Base-by-base conservation (phyloP, 768 basidiomycete genomes). In the Kwoniella sp. region DNA sequence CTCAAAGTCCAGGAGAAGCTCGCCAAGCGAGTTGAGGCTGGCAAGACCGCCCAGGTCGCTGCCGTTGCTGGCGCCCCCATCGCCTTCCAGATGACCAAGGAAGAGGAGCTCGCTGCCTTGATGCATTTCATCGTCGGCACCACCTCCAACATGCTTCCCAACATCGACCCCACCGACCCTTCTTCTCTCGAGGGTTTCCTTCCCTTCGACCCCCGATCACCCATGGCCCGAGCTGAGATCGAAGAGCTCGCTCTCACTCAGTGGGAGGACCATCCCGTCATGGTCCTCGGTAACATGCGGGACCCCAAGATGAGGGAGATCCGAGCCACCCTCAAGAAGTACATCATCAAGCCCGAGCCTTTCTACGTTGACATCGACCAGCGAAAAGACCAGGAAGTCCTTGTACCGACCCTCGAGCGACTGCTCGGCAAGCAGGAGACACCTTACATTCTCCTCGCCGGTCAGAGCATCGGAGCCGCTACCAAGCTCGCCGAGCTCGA, bases 321-420 rank as follows among this genome's bases (percentile, higher is more conserved):
- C 41, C 57, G 64, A 55, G 54, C 55, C 22, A 50, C 72, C 34
- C 54, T 75, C 22, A 48, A 62, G 2, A 62, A 30, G 29, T 75
- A 73, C 48, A 64, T 30, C 25, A 64, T 72, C 54, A 66, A 58
- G 29, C 73, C 73, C 23, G 62, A 65, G 28, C 69, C 71, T 17
- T 60, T 69, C 34, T 69, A 70, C 57, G 58, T 75, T 56, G 73
- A 75, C 58, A 58, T 75, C 53, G 73, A 75, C 61, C 73, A 75
- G 58, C 48, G 73, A 41, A 30, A n/a, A 15, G 73, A 75, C 47
- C 41, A 48, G 23, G 50, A 51, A 11, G 28, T 41, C 23, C 57
- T 65, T 20, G 26, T 22, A 12, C 38, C 56, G 11, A 65, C 63
- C 15, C 58, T 60, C 4, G 61, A 68, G 23, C 48, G 66, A 50